Base-by-base conservation (phyloP, 768 basidiomycete species). In the Pleurotus giganteus region DNA sequence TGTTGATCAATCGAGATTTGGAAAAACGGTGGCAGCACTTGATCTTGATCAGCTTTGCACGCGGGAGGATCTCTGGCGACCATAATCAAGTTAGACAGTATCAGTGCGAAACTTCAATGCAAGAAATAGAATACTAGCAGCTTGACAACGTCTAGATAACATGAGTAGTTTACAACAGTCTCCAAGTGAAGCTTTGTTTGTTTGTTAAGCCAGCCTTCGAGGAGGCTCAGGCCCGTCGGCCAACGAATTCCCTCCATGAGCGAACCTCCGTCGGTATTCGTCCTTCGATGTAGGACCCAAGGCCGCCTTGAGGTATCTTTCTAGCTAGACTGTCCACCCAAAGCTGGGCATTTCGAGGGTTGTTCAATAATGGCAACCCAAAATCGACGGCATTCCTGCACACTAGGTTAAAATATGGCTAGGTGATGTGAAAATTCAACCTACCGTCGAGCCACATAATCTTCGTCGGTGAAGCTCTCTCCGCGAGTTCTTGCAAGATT, bases 321-420 rank as follows among this genome's bases (percentile, higher is more conserved):
- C 82, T 83, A 3, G 81, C 89, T 54, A 99, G 74, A 58, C 87
- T 83, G 69, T 96, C 91, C 31, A 98, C 95, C 67, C 94, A 97
- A 46, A 99, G 80, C 60, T 86, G 80, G 2, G 96, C 97, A 55
- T 85, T 89, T 55, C 84, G 86, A 47, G 94, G 83, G 66, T 98
- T 91, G 76, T 96, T 97, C 60, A 98, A 74, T 53, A 98, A 70
- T 9, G 94, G 89, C 54, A 98, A 70, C 56, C 97, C 97, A 60
- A 98, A 98, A 74, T 98, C 95, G 52, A 96, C 93, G 51, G 94
- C 93, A 67, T 95, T 95, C 60, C 94, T 89, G 32, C 15, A 17
- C 8, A 26, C 23, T 54, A n/a, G n/a, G n/a, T n/a, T 51, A 32
- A 19, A 34, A 37, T 45, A 26, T 24, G 29, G 47, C 53, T 28